Evolutionary conservation across 768 basidiomycete genomes (phyloP), one percentile per base, ranked within the genome.

Genomic region (Boletus subparvulus): DNA sequence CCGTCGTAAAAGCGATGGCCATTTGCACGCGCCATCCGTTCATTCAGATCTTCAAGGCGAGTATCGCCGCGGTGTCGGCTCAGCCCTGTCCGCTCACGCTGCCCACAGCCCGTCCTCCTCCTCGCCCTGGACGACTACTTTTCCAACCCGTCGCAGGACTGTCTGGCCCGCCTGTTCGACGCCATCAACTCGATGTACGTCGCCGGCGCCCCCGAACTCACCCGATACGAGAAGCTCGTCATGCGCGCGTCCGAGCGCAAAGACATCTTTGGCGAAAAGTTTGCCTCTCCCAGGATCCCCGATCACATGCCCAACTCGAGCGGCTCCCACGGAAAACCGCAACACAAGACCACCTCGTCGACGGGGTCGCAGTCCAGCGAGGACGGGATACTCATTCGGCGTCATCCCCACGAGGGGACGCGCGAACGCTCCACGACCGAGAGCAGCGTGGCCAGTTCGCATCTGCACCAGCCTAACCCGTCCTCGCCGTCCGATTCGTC

Each of bases 41-140:
- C 70, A 94, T 98, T 56, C 93, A 97, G 65, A 91, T 97, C 62
- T 97, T 94, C 82, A 94, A 96, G 82, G 94, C 88, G 54, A 59
- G 78, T 62, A 3, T 30, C 35, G 13, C 46, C 33, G 21, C 51
- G 32, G 32, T 32, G 2, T 32, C 11, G 12, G 26, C 48, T 33
- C 33, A 14, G 37, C 11, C 35, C n/a, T 35, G 8, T 33, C 47
- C 44, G 47, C 61, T 58, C 47, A 64, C 52, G 13, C n/a, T 36
- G 8, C 32, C 58, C 11, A 50, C 52, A 97, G 94, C 95, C 95
- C 16, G 84, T 98, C 49, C 84, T 99, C 11, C 77, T 97, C 3
- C 87, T 98, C 66, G 95, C 96, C 6, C 81, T 99, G 45, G 94
- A 98, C 68, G 94, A 98, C 72, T 99, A 98, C 74, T 94, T 95